These are phyloP conservation scores for Dothideomycetidae sp. DNA, from an alignment of 2,329 filamentous ascomycete genomes.

Conservation along the genomic window DNA sequence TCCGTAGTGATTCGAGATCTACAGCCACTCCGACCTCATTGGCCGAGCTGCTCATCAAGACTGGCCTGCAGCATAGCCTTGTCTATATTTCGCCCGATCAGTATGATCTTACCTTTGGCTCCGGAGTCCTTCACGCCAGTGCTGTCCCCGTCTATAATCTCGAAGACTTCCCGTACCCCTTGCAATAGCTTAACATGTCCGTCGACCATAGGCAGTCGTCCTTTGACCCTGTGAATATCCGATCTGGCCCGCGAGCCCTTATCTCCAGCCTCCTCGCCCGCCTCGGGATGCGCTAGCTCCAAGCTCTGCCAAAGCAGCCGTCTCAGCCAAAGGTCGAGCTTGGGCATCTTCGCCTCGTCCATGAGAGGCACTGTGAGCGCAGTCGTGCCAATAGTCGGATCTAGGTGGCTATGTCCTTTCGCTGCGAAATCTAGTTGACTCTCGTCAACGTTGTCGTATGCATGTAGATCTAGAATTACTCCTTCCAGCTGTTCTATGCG, in stretches of 20 bases:
- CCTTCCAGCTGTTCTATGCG: constrained; percentile 71
- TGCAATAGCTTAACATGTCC: constrained; percentile 67
- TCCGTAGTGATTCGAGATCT: no score
- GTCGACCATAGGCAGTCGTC: constrained; percentile 51
- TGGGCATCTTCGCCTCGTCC: constrained; percentile 39
- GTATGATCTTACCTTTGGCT: constrained; percentile 20
- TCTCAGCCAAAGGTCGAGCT: constrained; percentile 68
- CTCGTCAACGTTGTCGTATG: constrained; percentile 69
- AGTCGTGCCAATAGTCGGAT: constrained; percentile 76
- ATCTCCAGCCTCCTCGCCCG: constrained; percentile 54
- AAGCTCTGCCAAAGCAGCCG: constrained; percentile 67
- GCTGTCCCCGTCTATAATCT: constrained; percentile 52
- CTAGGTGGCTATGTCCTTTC: constrained; percentile 81
- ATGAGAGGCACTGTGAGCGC: constrained; percentile 55
- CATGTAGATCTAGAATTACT: constrained; percentile 75
- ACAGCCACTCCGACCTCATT: no score
- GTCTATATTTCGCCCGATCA: constrained; percentile 21
- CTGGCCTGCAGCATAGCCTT: constrained; percentile 18
- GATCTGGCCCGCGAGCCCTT: constrained; percentile 37
- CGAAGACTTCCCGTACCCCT: constrained; percentile 85
- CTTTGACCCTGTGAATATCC: constrained; percentile 82
- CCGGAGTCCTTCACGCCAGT: constrained; percentile 4
- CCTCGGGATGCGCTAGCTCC: constrained; percentile 38
- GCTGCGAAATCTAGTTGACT: constrained; percentile 48
- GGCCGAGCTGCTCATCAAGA: constrained; percentile 15